These are phyloP conservation scores for Hsuehochloa calcarea DNA, from an alignment of 176 grass and related monocot genomes.

Conservation along the genomic window DNA sequence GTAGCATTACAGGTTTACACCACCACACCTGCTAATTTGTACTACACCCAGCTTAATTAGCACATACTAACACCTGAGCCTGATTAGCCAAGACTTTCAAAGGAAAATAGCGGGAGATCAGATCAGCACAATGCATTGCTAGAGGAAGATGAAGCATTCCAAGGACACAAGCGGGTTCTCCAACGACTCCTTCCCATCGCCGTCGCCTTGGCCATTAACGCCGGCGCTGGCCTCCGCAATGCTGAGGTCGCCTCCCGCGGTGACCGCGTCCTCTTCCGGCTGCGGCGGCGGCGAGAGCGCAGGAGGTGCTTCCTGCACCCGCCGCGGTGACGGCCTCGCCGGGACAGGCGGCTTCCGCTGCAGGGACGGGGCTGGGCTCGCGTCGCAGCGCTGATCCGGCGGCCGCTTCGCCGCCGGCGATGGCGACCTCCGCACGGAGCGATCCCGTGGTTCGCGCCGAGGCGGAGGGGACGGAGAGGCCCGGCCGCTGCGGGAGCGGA, in stretches of 20 bases:
- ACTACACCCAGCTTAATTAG: not conserved
- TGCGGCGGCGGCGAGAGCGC: not conserved
- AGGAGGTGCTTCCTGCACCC: constrained; percentile 11
- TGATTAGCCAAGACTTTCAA: constrained; percentile 20
- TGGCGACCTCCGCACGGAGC: constrained; percentile 62
- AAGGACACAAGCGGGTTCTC: constrained; percentile 89
- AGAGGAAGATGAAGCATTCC: constrained; percentile 95
- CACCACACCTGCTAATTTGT: constrained; percentile 7
- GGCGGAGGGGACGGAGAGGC: constrained; percentile 41
- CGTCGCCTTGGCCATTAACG: not conserved
- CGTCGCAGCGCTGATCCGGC: constrained; percentile 22
- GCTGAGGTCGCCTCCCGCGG: not conserved
- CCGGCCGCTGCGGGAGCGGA: constrained; percentile 62
- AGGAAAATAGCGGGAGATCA: constrained; percentile 19
- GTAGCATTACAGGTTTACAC: not conserved
- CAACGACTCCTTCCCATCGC: constrained; percentile 64
- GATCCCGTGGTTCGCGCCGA: constrained; percentile 49
- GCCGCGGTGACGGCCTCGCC: constrained; percentile 30
- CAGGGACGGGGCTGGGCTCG: constrained; percentile 10
- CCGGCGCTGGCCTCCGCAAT: not conserved
- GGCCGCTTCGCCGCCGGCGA: constrained; percentile 59
- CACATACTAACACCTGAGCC: not conserved
- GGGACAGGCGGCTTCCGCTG: constrained; percentile 35
- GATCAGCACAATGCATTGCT: not conserved
- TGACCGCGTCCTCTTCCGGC: constrained; percentile 8